phyloP scores from a whole-genome alignment of 768 basidiomycete species.

The Rossbeevera mucosa region DNA sequence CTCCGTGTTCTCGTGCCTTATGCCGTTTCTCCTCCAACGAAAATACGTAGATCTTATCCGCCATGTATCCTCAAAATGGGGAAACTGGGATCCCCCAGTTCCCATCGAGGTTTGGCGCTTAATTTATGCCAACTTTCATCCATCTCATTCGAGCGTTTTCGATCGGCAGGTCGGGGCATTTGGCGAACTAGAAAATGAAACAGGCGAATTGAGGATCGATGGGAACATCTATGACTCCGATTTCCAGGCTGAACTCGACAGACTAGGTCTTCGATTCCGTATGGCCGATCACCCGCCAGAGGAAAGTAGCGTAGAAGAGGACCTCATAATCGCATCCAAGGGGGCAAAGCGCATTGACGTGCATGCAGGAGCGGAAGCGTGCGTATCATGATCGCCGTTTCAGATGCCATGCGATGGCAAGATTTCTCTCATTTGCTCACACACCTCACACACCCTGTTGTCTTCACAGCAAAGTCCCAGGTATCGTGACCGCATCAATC shows the following conservation, averaged over 20 bases:
- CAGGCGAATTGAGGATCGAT: constrained; percentile 27
- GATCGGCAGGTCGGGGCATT: constrained; percentile 32
- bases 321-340: constrained; percentile 21
- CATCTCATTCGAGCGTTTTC: not conserved
- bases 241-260: constrained; percentile 16
- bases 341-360: constrained; percentile 15
- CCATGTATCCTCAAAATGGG: constrained; percentile 33
- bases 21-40: constrained; percentile 18
- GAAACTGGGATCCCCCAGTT: constrained; percentile 35
- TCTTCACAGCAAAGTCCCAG: constrained; percentile 14
- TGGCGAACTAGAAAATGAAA: constrained; percentile 26
- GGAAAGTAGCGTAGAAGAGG: constrained; percentile 13
- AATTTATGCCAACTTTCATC: not conserved
- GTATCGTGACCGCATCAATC: constrained; percentile 28
- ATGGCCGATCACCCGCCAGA: constrained; percentile 15
- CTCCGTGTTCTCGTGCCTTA: not conserved
- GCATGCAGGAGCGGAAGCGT: constrained; percentile 17
- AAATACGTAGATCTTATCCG: constrained; percentile 36
- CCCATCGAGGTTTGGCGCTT: constrained; percentile 23
- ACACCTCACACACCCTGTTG: not conserved
- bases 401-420: not conserved
- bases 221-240: constrained; percentile 32
- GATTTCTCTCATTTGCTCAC: not conserved
- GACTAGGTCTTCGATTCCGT: not conserved
- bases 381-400: not conserved